Evolutionary conservation across 768 basidiomycete species (phyloP), one percentile per base, ranked within the genome.

Genomic region (Tephrocybe rancida): DNA sequence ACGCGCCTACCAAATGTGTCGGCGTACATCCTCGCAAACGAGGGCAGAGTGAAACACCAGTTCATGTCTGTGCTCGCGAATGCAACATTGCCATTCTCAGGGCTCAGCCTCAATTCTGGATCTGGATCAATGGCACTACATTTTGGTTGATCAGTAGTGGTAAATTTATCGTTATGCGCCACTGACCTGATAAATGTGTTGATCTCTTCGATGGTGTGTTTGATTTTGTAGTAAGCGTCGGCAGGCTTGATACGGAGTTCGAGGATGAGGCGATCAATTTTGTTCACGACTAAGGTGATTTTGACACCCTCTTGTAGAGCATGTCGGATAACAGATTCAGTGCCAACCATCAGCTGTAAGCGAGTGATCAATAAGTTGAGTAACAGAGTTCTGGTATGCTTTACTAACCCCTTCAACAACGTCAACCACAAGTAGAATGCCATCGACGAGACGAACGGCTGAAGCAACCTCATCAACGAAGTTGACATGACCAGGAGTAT

Each of bases 171-270:
- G 10, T 13, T 11, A 50, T 38, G 6, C 25, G 4, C 53, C 25
- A 63, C 78, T 56, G 51, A 94, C 92, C 92, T 89, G 67, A 99
- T 98, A 70, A 95, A 88, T 1, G 88, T 91, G 69, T 99, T 99
- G 48, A 99, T 87, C 70, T 99, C 97, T 67, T 99, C 97, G 50
- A 99, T 96, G 2, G 95, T 98, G 68, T 98, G 96, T 70, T 93
- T 96, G 60, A 99, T 93, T 79, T 99, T 99, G 76, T 95, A 98
- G 76, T 92, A 99, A 0, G 97, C 97, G 64, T 99, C 97, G 37
- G 87, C 75, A 50, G 97, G 97, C 64, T 95, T 95, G 65, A 99
- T 87, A 42, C 97, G 87, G 52, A 99, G 78, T 72, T 99, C 97
- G 50, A 99, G 84, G 58, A 98, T 98, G 46, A 99, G 83, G 50